Evolutionary conservation across 495 filamentous ascomycete species (phyloP).

Genomic region (Penicillium dipodomyicola): DNA sequence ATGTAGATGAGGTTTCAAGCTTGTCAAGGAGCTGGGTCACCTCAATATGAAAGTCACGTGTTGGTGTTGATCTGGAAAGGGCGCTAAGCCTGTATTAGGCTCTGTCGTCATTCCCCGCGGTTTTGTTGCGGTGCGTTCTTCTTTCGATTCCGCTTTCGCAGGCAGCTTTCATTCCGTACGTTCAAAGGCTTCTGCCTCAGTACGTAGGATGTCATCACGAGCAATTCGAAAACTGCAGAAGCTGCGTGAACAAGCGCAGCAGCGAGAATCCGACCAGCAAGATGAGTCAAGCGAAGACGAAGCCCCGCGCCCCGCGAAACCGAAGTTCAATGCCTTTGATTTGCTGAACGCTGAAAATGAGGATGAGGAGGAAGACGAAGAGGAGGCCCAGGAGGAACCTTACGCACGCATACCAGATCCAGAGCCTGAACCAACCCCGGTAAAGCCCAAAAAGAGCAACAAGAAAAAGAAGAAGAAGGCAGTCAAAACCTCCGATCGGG

Average conservation of each 20-base stretch:
- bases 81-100: slow-evolving; percentile 32
- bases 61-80: not conserved
- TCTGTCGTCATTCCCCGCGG: slow-evolving; percentile 47
- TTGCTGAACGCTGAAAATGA: slow-evolving; percentile 55
- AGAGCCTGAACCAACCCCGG: slow-evolving; percentile 18
- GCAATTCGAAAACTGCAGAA: slow-evolving; percentile 75
- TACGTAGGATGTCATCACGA: slow-evolving; percentile 67
- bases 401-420: slow-evolving; percentile 18
- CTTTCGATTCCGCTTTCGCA: slow-evolving; percentile 1
- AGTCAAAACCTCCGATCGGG: slow-evolving; percentile 19
- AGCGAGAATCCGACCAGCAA: slow-evolving; percentile 48
- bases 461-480: slow-evolving; percentile 49
- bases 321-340: slow-evolving; percentile 51
- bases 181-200: not conserved
- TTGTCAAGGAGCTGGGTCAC: slow-evolving; percentile 16
- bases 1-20: slow-evolving; percentile 14
- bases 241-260: slow-evolving; percentile 60
- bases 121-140: slow-evolving; percentile 8
- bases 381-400: slow-evolving; percentile 38
- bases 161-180: not conserved
- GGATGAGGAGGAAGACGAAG: slow-evolving; percentile 53
- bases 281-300: slow-evolving; percentile 55
- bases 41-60: slow-evolving; percentile 26
- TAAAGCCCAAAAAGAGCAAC: slow-evolving; percentile 44
- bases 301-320: slow-evolving; percentile 32